Conservation (phyloP, 345 rosid genomes). For the Nephelium lappaceum region DNA sequence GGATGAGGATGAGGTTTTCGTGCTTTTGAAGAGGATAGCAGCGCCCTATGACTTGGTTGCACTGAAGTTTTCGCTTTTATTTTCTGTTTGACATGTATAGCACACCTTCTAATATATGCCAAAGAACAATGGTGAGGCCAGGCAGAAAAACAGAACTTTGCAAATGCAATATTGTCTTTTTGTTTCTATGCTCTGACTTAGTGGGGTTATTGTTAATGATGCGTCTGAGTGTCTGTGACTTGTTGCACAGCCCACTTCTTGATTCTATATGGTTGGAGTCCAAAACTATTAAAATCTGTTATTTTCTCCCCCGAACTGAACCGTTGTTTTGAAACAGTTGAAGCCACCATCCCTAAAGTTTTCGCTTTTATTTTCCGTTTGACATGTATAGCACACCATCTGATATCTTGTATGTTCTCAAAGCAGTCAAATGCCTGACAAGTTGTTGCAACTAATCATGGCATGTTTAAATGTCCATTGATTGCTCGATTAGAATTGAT, state of each 20-base stretch:
- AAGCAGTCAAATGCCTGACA: no score
- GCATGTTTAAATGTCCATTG: no score
- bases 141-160: background rate
- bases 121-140: background rate
- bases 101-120: constrained; percentile 20
- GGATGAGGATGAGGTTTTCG: constrained; percentile 61
- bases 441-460: no score
- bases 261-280: no score
- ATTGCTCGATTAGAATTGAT: no score
- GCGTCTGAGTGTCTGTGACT: no score
- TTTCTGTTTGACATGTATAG: constrained; percentile 30
- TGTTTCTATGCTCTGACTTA: constrained; percentile 3
- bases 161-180: constrained; percentile 3
- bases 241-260: no score
- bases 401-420: constrained; percentile 10
- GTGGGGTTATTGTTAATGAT: background rate
- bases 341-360: background rate
- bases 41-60: constrained; percentile 65
- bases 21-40: constrained; percentile 50
- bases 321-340: background rate
- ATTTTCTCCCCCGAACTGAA: background rate
- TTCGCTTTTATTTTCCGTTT: constrained; percentile 4
- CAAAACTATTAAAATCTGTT: background rate
- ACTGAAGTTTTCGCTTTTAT: constrained; percentile 22
- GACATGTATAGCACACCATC: constrained; percentile 31